These are phyloP conservation scores for Triangularia setosa DNA, from an alignment of 2,329 filamentous ascomycete species.

Conservation along the genomic window DNA sequence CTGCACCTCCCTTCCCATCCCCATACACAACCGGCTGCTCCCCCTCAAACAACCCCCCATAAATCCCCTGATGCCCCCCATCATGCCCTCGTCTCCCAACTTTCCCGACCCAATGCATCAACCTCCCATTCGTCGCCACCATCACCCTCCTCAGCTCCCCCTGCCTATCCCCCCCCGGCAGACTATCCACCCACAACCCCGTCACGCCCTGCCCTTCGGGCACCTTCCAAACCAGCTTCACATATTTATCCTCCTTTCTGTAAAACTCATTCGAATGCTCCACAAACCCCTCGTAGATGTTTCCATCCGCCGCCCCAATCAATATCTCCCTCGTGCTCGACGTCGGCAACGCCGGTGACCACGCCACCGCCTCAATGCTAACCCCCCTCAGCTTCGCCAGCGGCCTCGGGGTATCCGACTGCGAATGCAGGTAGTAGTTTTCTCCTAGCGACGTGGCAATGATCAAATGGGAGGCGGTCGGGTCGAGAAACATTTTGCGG, in stretches of 20 bases:
- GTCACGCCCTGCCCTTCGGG: constrained; percentile 80
- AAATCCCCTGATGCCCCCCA: constrained; percentile 79
- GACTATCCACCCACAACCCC: constrained; percentile 77
- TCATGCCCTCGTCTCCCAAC: constrained; percentile 70
- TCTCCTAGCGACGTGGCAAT: constrained; percentile 88
- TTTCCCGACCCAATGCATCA: constrained; percentile 79
- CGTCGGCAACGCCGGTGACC: constrained; percentile 90
- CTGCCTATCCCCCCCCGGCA: constrained; percentile 45
- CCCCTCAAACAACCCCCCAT: constrained; percentile 80
- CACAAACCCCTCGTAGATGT: constrained; percentile 91
- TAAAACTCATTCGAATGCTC: constrained; percentile 95
- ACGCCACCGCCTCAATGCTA: constrained; percentile 82
- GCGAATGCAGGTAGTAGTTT: constrained; percentile 96
- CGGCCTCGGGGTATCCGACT: constrained; percentile 81
- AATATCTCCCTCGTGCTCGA: constrained; percentile 93
- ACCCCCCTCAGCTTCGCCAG: constrained; percentile 81
- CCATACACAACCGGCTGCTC: constrained; percentile 79
- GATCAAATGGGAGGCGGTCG: constrained; percentile 89
- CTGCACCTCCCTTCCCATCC: constrained; percentile 34
- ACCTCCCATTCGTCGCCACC: constrained; percentile 70
- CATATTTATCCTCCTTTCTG: constrained; percentile 86
- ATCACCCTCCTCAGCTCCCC: constrained; percentile 73
- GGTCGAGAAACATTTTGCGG: constrained; percentile 93
- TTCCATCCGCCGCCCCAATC: constrained; percentile 86
- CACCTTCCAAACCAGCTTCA: constrained; percentile 78